Evolutionary conservation across 139 green algal genomes (phyloP).

Genomic region (Trebouxia sp.): DNA sequence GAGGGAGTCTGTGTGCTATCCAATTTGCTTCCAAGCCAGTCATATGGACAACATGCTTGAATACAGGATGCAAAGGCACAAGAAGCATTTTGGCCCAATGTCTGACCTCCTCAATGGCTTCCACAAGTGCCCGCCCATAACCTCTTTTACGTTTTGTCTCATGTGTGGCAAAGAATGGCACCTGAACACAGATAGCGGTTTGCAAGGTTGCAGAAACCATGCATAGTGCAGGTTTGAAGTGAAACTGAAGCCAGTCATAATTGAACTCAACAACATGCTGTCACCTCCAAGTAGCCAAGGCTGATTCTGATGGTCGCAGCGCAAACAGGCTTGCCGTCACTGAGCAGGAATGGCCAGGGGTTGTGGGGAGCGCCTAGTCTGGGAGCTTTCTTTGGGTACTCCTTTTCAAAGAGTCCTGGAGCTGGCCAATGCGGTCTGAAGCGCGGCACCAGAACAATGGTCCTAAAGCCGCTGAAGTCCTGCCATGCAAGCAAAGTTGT

Average conservation of each 20-base stretch:
- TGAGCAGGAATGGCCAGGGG: slow-evolving; percentile 61
- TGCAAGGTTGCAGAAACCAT: too few relatives aligned
- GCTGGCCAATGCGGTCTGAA: slow-evolving; percentile 74
- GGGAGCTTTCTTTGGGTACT: neutral
- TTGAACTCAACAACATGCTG: slow-evolving; percentile 16
- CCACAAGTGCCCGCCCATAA: slow-evolving; percentile 78
- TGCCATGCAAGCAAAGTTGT: slow-evolving; percentile 40
- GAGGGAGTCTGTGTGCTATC: too few relatives aligned
- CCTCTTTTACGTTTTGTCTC: slow-evolving; percentile 67
- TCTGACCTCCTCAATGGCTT: slow-evolving; percentile 19
- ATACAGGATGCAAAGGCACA: neutral
- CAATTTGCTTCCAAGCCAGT: too few relatives aligned
- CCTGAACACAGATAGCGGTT: neutral
- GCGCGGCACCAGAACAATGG: slow-evolving; percentile 75
- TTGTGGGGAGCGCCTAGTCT: slow-evolving; percentile 15
- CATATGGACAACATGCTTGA: too few relatives aligned
- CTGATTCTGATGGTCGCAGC: slow-evolving; percentile 85
- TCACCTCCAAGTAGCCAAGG: slow-evolving; percentile 83
- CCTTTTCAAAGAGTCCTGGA: slow-evolving; percentile 38
- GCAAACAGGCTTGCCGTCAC: slow-evolving; percentile 74
- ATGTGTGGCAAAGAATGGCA: slow-evolving; percentile 65
- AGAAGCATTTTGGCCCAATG: too few relatives aligned
- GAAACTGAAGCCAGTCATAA: too few relatives aligned
- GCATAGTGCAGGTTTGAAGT: too few relatives aligned
- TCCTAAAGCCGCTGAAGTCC: slow-evolving; percentile 90